Evolutionary conservation across 2,329 filamentous ascomycete species (phyloP).

Genomic region (Fusarium fracticaudum): DNA sequence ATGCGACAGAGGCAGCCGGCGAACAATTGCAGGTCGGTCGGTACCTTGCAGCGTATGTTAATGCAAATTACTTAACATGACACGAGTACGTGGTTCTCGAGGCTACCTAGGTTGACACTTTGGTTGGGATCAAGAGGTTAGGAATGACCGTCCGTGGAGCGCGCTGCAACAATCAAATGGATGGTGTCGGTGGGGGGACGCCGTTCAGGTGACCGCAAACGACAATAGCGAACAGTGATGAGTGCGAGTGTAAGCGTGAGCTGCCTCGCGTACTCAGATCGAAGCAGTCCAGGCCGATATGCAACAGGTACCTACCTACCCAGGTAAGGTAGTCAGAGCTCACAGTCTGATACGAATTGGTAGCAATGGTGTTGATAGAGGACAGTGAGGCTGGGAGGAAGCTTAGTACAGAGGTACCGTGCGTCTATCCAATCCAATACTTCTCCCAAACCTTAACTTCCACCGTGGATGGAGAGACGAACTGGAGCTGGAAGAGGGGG

Average conservation of each 20-base stretch:
- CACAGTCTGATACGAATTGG: neutral
- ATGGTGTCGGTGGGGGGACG: neutral
- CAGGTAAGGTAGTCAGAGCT: neutral
- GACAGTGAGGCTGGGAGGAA: conserved; percentile 17
- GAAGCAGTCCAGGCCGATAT: neutral
- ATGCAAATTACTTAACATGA: conserved; percentile 12
- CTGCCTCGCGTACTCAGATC: neutral
- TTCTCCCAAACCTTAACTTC: neutral
- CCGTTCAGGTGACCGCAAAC: neutral
- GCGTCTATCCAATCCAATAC: neutral
- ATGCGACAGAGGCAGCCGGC: neutral
- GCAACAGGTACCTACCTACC: neutral
- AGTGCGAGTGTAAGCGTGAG: neutral
- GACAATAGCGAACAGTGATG: neutral
- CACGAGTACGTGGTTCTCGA: conserved; percentile 9
- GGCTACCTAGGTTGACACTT: conserved; percentile 5
- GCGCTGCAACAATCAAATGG: conserved; percentile 6
- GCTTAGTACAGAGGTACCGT: neutral
- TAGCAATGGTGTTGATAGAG: neutral
- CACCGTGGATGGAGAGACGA: neutral
- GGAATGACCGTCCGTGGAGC: conserved; percentile 18
- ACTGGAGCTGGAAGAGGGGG: neutral
- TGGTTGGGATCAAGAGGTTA: conserved; percentile 39
- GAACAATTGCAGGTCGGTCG: neutral
- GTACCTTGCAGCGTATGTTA: conserved; percentile 18